Conservation (phyloP, 208 protist species). For the Acanthamoeba healyi region DNA sequence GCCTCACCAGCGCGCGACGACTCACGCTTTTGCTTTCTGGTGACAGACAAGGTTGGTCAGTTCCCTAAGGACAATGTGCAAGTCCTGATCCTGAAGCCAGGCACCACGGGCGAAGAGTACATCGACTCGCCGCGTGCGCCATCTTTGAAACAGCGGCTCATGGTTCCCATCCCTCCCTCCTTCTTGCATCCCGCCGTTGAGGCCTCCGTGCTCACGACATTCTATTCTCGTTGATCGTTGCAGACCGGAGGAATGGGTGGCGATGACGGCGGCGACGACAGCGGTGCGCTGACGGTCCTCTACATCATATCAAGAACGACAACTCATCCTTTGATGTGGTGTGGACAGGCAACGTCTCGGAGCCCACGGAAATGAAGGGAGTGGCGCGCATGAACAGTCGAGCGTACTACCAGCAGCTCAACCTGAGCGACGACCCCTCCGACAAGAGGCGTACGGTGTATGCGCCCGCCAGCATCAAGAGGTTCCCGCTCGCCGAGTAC, state of each 20-base stretch:
- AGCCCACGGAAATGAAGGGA: slow-evolving; percentile 42
- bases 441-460: not conserved
- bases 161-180: no score
- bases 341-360: not conserved
- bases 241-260: no score
- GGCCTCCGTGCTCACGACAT: no score
- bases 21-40: not conserved
- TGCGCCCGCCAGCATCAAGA: not conserved
- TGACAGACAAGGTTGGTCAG: not conserved
- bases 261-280: no score
- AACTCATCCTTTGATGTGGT: no score
- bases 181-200: no score
- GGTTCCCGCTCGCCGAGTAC: slow-evolving; percentile 6
- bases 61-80: slow-evolving; percentile 20
- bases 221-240: no score
- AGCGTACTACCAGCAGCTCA: not conserved
- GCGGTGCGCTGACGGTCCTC: no score
- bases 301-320: no score
- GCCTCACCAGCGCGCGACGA: no score
- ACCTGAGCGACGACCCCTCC: not conserved
- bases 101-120: not conserved
- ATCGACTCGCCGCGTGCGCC: not conserved
- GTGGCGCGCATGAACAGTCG: not conserved
- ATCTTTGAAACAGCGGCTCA: slow-evolving; percentile 3
- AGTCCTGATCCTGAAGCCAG: not conserved